Evolutionary conservation across 192 early-diverging fungal genomes (phyloP).

Genomic region (Entomortierella chlamydospora): DNA sequence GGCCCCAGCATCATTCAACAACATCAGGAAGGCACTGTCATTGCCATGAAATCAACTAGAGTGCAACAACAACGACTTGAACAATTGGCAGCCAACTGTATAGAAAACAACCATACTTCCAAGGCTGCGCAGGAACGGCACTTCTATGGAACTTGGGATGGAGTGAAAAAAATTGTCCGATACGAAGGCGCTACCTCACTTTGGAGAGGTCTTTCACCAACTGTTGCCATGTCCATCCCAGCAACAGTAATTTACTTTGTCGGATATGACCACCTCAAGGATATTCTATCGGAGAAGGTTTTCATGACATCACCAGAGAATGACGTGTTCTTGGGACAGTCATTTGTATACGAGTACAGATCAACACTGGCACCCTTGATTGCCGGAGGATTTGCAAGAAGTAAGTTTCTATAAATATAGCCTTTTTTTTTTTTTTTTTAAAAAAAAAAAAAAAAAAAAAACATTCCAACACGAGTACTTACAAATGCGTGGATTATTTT

Average conservation of each 20-base stretch:
- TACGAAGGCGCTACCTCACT: slow-evolving; percentile 84
- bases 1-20: slow-evolving; percentile 38
- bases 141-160: slow-evolving; percentile 69
- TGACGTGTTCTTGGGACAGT: slow-evolving; percentile 22
- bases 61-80: slow-evolving; percentile 38
- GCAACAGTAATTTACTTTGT: slow-evolving; percentile 95
- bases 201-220: slow-evolving; percentile 90
- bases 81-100: slow-evolving; percentile 46
- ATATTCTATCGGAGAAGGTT: slow-evolving; percentile 47
- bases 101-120: slow-evolving; percentile 31
- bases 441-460: too few relatives aligned
- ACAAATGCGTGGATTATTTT: not conserved
- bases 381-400: slow-evolving; percentile 85
- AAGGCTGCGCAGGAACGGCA: slow-evolving; percentile 27
- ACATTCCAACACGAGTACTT: too few relatives aligned
- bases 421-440: slow-evolving; percentile 7
- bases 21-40: slow-evolving; percentile 58
- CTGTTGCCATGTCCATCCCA: slow-evolving; percentile 90
- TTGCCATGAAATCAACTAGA: slow-evolving; percentile 23
- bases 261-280: slow-evolving; percentile 90
- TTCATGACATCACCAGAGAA: slow-evolving; percentile 5
- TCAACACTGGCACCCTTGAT: slow-evolving; percentile 54
- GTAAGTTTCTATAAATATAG: slow-evolving; percentile 44
- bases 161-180: slow-evolving; percentile 79
- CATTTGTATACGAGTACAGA: slow-evolving; percentile 28